Conservation (phyloP, 2,329 filamentous ascomycete genomes). For the Capronia epimyces region DNA sequence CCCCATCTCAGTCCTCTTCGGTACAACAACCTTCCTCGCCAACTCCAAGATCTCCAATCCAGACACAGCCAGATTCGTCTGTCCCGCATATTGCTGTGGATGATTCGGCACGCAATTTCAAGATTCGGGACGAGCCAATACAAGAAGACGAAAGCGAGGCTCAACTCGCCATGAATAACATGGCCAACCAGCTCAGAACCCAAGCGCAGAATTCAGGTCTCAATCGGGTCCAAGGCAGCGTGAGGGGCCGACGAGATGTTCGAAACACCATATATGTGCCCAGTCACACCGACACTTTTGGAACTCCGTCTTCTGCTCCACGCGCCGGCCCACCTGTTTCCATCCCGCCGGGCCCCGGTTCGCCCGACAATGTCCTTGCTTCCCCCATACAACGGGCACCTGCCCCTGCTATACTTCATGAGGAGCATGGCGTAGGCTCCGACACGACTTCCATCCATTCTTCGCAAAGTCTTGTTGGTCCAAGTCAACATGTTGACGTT, state of each 20-base stretch:
- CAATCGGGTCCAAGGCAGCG: conserved; percentile 65
- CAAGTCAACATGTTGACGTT: conserved; percentile 77
- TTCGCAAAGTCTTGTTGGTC: conserved; percentile 62
- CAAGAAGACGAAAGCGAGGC: conserved; percentile 47
- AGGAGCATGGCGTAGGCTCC: conserved; percentile 62
- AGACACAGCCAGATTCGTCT: conserved; percentile 40
- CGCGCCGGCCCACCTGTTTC: conserved; percentile 26
- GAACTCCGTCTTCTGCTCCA: conserved; percentile 24
- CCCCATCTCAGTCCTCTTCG: conserved; percentile 9
- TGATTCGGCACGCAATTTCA: conserved; percentile 43
- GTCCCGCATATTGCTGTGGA: conserved; percentile 29
- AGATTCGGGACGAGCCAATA: conserved; percentile 47
- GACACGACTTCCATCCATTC: conserved; percentile 92
- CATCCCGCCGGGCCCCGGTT: conserved; percentile 34
- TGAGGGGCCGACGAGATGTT: conserved; percentile 83
- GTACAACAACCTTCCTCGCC: conserved; percentile 9
- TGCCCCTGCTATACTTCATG: conserved; percentile 48
- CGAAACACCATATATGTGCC: conserved; percentile 85
- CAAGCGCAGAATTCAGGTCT: conserved; percentile 50
- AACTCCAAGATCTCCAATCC: conserved; percentile 11
- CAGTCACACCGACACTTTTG: conserved; percentile 31
- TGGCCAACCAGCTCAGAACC: conserved; percentile 46
- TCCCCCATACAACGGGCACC: conserved; percentile 31
- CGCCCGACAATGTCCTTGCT: conserved; percentile 24
- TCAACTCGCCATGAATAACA: conserved; percentile 45